phyloP scores from a whole-genome alignment of 441 rosid species.

The Populus trichocarpa region DNA sequence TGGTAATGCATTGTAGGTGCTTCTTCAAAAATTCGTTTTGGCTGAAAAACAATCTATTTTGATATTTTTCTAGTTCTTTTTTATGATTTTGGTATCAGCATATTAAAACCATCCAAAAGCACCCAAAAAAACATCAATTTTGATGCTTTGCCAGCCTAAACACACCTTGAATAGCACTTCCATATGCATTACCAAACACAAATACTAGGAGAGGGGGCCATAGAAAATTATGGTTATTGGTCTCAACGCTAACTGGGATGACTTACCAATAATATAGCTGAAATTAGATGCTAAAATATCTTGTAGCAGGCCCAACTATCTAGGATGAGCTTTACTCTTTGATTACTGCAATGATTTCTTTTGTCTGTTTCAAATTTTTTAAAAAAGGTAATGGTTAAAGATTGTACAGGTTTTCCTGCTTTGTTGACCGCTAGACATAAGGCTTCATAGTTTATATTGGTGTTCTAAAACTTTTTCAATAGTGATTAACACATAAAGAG shows the following conservation, averaged over 20 bases:
- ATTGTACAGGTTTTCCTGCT: neutral
- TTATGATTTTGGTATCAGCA: too few species aligned
- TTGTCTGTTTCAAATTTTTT: neutral
- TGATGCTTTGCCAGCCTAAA: too few species aligned
- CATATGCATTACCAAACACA: too few species aligned
- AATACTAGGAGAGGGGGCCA: neutral
- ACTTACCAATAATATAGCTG: neutral
- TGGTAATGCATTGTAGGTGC: neutral
- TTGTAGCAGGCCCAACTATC: neutral
- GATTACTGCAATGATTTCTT: neutral
- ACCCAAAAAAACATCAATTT: too few species aligned
- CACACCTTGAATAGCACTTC: too few species aligned
- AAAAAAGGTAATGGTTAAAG: neutral
- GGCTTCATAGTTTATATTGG: neutral
- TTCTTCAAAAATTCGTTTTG: neutral
- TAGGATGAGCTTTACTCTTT: neutral
- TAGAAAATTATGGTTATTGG: neutral
- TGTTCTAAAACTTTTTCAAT: neutral
- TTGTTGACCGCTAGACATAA: neutral
- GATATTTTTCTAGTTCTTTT: too few species aligned
- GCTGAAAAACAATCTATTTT: neutral
- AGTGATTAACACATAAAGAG: neutral
- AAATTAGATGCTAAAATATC: neutral
- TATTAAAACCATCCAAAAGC: too few species aligned
- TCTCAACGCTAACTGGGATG: neutral